Percentiles rank a stretch among this genome's conserved stretches.
phyloP scores from a whole-genome alignment of 176 grass and related monocot genomes.

The Puya raimondii region DNA sequence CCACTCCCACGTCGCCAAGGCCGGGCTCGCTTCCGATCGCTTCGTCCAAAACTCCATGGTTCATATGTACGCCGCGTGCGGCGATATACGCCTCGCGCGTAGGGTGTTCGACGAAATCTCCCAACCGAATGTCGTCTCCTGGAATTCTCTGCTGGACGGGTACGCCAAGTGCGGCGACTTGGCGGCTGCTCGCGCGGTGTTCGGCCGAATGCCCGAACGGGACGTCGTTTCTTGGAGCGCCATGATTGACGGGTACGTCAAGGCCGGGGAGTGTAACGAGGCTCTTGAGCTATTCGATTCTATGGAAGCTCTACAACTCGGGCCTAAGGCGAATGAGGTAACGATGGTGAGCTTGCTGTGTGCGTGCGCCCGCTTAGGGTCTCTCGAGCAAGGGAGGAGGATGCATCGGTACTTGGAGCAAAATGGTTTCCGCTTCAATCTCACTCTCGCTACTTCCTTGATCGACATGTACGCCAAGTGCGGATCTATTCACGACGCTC shows the following conservation, averaged over 20 bases:
- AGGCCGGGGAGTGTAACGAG: slow-evolving; percentile 40
- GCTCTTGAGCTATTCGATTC: slow-evolving; percentile 34
- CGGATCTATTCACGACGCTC: slow-evolving; percentile 36
- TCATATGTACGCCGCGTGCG: slow-evolving; percentile 40
- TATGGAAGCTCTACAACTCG: slow-evolving; percentile 22
- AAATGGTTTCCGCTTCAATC: slow-evolving; percentile 24
- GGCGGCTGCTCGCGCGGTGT: slow-evolving; percentile 22
- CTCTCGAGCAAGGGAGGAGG: slow-evolving; percentile 31
- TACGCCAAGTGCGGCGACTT: slow-evolving; percentile 66
- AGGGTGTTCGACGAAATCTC: slow-evolving; percentile 63
- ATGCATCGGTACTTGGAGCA: slow-evolving; percentile 38
- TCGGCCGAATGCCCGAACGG: slow-evolving; percentile 35
- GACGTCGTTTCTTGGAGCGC: slow-evolving; percentile 66
- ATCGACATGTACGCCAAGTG: slow-evolving; percentile 65
- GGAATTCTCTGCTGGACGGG: slow-evolving; percentile 53
- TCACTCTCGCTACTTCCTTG: slow-evolving; percentile 38
- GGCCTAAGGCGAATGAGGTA: slow-evolving; percentile 38
- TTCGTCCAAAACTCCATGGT: slow-evolving; percentile 22
- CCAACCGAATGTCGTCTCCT: slow-evolving; percentile 37
- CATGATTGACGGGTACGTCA: slow-evolving; percentile 55
- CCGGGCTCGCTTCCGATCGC: slow-evolving; percentile 12
- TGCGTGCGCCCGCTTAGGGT: slow-evolving; percentile 47
- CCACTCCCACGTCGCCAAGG: slow-evolving; percentile 10
- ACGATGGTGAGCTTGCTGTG: slow-evolving; percentile 54
- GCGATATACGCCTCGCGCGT: slow-evolving; percentile 16